Conservation (phyloP, 2,329 filamentous ascomycete species). For the Fusarium globosum region DNA sequence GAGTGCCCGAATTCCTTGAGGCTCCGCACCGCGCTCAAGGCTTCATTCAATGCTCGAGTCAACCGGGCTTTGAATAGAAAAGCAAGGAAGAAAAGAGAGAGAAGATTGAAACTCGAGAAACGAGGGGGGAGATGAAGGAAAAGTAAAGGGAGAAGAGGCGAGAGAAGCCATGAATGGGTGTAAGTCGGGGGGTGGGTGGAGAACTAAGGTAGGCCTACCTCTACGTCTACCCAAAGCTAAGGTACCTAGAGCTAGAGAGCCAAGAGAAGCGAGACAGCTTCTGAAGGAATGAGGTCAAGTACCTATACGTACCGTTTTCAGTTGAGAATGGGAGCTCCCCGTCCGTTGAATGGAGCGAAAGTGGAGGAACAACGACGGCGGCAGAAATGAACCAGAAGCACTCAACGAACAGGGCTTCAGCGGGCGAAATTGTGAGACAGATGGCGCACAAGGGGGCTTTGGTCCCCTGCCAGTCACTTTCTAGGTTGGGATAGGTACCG, state of each 20-base stretch:
- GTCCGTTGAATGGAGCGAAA: slow-evolving; percentile 6
- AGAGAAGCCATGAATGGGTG: slow-evolving; percentile 21
- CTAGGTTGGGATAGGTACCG: slow-evolving; percentile 10
- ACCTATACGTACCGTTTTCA: slow-evolving; percentile 32
- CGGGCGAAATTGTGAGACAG: slow-evolving; percentile 38
- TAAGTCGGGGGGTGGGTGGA: slow-evolving; percentile 34
- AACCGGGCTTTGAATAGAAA: slow-evolving; percentile 38
- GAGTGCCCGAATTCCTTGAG: slow-evolving; percentile 25
- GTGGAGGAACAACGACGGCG: slow-evolving; percentile 2
- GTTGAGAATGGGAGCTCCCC: slow-evolving; percentile 26
- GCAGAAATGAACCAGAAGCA: slow-evolving; percentile 28
- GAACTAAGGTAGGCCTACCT: slow-evolving; percentile 5
- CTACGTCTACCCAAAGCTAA: neutral
- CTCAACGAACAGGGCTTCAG: slow-evolving; percentile 4
- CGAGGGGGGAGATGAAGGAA: slow-evolving; percentile 27
- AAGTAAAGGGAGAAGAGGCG: slow-evolving; percentile 30
- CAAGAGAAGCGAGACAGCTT: slow-evolving; percentile 37
- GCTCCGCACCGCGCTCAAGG: slow-evolving; percentile 38
- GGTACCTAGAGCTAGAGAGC: slow-evolving; percentile 35
- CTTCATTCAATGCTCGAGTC: slow-evolving; percentile 39
- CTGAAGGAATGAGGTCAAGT: slow-evolving; percentile 33
- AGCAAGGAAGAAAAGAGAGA: slow-evolving; percentile 30
- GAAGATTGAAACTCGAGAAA: slow-evolving; percentile 22
- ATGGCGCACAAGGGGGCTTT: slow-evolving; percentile 25
- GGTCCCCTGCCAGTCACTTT: slow-evolving; percentile 25